Percentiles rank a stretch among this genome's conserved stretches.
These are phyloP conservation scores for Lactarius akahatsu DNA, from an alignment of 768 basidiomycete species.

Conservation along the genomic window DNA sequence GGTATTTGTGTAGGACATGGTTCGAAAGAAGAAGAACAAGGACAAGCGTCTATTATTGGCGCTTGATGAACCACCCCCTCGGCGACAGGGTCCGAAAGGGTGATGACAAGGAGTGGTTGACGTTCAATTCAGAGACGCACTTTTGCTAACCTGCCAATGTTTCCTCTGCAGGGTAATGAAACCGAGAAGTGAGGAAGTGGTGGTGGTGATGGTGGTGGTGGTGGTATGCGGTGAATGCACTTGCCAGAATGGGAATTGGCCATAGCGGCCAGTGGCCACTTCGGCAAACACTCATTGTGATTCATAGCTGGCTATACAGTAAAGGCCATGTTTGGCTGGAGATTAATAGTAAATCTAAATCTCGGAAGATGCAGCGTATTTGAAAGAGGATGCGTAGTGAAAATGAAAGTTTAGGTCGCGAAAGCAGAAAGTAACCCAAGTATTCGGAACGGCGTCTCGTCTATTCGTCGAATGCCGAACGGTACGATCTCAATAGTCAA, in stretches of 20 bases:
- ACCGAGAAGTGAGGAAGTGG: neutral
- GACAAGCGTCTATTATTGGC: conserved; percentile 18
- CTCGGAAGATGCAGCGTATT: neutral
- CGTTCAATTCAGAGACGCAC: neutral
- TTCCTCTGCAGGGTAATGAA: neutral
- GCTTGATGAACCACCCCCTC: conserved; percentile 15
- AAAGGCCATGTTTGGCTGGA: neutral
- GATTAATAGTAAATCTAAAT: neutral
- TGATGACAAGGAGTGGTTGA: neutral
- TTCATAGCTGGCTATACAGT: neutral
- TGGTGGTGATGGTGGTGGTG: neutral
- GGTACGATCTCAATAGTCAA: conserved; percentile 19
- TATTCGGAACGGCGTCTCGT: conserved; percentile 12
- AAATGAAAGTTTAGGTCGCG: neutral
- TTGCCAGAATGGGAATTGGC: conserved; percentile 1
- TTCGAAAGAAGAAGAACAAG: conserved; percentile 25
- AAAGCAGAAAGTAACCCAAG: neutral
- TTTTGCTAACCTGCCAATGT: neutral
- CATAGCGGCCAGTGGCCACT: neutral
- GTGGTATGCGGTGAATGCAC: neutral
- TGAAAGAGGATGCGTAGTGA: neutral
- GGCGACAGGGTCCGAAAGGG: conserved; percentile 10
- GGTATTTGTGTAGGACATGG: conserved; percentile 26
- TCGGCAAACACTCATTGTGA: no score
- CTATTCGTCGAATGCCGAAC: conserved; percentile 22